Conservation (phyloP, 345 rosid species). For the Noccaea bulbosa region DNA sequence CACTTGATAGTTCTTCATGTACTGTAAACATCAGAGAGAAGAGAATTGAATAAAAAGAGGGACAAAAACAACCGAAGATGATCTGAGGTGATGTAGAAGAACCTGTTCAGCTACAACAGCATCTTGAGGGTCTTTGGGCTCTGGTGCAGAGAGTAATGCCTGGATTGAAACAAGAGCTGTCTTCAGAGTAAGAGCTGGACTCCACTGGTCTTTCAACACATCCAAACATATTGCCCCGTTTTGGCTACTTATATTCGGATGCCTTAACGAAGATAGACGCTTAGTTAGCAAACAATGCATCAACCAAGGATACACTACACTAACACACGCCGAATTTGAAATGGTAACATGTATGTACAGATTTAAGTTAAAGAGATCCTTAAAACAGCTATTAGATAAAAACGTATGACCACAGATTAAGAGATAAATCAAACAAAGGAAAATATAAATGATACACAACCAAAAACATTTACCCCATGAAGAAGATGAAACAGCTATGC, state of each 20-base stretch:
- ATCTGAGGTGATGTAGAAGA: neutral
- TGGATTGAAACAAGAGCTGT: conserved; percentile 97
- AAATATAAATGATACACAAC: neutral
- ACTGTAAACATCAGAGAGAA: conserved; percentile 53
- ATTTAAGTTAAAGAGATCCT: neutral
- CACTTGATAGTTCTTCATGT: conserved; percentile 83
- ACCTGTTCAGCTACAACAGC: conserved; percentile 99
- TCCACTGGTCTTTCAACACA: conserved; percentile 98
- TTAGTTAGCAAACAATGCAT: conserved; percentile 8
- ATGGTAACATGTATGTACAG: neutral
- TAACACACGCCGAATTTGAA: neutral
- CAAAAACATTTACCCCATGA: conserved; percentile 1
- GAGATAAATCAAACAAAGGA: neutral
- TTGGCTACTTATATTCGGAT: conserved; percentile 98
- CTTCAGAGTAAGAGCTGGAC: conserved; percentile 98
- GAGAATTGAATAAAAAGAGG: neutral
- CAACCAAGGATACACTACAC: no score
- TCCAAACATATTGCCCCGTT: conserved; percentile 99
- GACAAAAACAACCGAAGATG: neutral
- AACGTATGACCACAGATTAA: neutral
- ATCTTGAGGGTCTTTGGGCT: conserved; percentile 98
- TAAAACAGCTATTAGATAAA: neutral
- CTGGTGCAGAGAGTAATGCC: conserved; percentile 92
- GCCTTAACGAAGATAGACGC: conserved; percentile 53
- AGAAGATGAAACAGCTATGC: neutral